A percentile compares a stretch with the other conserved stretches of the same genome.
Conservation (phyloP, 169 alveolate genomes). For the Theileria annulata region DNA sequence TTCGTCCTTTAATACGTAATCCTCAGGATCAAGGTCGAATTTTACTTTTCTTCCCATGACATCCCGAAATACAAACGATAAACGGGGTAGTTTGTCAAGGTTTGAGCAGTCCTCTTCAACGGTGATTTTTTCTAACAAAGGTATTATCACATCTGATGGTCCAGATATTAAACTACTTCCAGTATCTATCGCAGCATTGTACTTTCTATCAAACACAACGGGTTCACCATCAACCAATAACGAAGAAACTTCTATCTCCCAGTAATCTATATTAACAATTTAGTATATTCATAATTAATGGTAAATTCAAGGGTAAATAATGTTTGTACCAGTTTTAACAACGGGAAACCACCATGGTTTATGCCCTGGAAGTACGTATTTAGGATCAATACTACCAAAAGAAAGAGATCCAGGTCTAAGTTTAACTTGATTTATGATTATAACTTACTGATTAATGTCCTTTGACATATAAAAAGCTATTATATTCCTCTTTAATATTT, state of each 20-base stretch:
- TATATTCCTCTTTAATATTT: constrained; percentile 79
- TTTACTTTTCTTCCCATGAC: constrained; percentile 67
- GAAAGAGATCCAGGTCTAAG: constrained; percentile 27
- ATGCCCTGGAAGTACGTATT: constrained; percentile 77
- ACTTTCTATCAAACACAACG: constrained; percentile 69
- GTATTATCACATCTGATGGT: constrained; percentile 78
- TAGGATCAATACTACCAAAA: constrained; percentile 87
- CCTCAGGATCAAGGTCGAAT: constrained; percentile 70
- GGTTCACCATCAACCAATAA: constrained; percentile 75
- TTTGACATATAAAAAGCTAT: constrained; percentile 84
- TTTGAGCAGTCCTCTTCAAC: constrained; percentile 80
- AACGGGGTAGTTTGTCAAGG: constrained; percentile 69
- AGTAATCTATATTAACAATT: constrained; percentile 62
- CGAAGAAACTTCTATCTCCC: constrained; percentile 86
- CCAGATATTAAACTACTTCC: constrained; percentile 87
- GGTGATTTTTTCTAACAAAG: constrained; percentile 71
- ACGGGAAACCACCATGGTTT: constrained; percentile 88
- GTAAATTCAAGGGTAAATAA: not conserved
- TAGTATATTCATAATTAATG: not conserved
- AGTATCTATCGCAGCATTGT: constrained; percentile 90
- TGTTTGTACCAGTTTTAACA: constrained; percentile 75
- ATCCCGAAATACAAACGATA: constrained; percentile 74
- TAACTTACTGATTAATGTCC: constrained; percentile 65
- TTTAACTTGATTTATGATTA: not conserved
- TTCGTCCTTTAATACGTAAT: constrained; percentile 66